Percentiles rank a stretch among this genome's conserved stretches.
Evolutionary conservation across 2,329 filamentous ascomycete species (phyloP).

Genomic region (Fusarium stilboides): DNA sequence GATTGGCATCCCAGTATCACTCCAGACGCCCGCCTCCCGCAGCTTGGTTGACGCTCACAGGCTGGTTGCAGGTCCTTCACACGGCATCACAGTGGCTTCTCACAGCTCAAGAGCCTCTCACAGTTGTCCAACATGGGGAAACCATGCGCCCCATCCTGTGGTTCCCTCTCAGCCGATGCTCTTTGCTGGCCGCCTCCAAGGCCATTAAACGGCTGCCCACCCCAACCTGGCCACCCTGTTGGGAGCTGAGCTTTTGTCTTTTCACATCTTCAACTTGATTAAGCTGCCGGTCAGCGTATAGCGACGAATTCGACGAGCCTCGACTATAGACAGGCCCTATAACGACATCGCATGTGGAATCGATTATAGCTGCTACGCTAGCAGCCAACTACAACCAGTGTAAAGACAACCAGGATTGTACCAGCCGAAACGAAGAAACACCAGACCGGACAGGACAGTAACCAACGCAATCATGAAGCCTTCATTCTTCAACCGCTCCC

Average conservation of each 20-base stretch:
- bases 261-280: slow-evolving; percentile 28
- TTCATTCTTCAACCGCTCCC: slow-evolving; percentile 30
- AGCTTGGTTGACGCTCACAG: slow-evolving; percentile 35
- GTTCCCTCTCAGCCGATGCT: slow-evolving; percentile 22
- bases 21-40: slow-evolving; percentile 41
- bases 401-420: background rate
- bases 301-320: slow-evolving; percentile 19
- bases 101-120: slow-evolving; percentile 37
- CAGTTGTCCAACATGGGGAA: slow-evolving; percentile 25
- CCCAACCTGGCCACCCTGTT: slow-evolving; percentile 35
- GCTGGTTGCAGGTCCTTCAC: slow-evolving; percentile 28
- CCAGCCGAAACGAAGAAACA: background rate
- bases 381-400: slow-evolving; percentile 35
- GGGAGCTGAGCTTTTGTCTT: slow-evolving; percentile 5
- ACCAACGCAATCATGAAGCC: slow-evolving; percentile 45
- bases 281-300: slow-evolving; percentile 34
- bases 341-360: slow-evolving; percentile 36
- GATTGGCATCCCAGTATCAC: slow-evolving; percentile 38
- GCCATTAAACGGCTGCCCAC: slow-evolving; percentile 49
- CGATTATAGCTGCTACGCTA: slow-evolving; percentile 41
- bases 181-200: slow-evolving; percentile 40
- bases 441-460: slow-evolving; percentile 8
- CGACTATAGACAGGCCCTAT: slow-evolving; percentile 2
- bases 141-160: slow-evolving; percentile 4
- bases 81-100: slow-evolving; percentile 39